Evolutionary conservation across 2,329 filamentous ascomycete genomes (phyloP).

Genomic region (Nigrospora sphaerica): DNA sequence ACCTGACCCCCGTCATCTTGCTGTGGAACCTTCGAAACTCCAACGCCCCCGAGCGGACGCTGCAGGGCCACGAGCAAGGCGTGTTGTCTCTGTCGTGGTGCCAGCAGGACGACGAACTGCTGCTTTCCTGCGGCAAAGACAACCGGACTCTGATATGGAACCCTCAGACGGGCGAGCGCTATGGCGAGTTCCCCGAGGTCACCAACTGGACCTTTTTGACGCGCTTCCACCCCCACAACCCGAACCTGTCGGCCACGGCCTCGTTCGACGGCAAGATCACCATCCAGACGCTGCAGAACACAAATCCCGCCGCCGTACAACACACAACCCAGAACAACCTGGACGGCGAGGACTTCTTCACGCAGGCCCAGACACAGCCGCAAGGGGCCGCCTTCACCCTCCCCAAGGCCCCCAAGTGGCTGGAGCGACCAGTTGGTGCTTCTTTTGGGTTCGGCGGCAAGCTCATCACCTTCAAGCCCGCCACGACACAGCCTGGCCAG

Average conservation of each 20-base stretch:
- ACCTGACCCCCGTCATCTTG: conserved; percentile 79
- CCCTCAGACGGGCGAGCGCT: conserved; percentile 77
- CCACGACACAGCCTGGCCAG: conserved; percentile 53
- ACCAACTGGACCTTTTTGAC: conserved; percentile 99
- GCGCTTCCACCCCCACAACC: conserved; percentile 88
- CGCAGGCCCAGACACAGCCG: conserved; percentile 83
- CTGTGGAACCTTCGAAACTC: conserved; percentile 96
- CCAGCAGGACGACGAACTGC: conserved; percentile 75
- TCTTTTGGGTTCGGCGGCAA: conserved; percentile 96
- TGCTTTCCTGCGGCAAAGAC: conserved; percentile 93
- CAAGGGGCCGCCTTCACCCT: conserved; percentile 87
- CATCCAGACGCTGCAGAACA: conserved; percentile 90
- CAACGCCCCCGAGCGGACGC: conserved; percentile 81
- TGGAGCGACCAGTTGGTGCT: conserved; percentile 75
- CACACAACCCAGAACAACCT: conserved; percentile 59
- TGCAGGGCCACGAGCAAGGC: conserved; percentile 90
- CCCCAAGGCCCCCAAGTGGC: conserved; percentile 80
- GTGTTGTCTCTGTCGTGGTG: conserved; percentile 96
- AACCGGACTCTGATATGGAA: conserved; percentile 96
- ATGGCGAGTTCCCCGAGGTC: conserved; percentile 91
- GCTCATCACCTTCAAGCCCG: conserved; percentile 66
- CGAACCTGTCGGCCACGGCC: conserved; percentile 85
- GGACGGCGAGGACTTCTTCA: conserved; percentile 94
- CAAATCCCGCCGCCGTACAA: conserved; percentile 69
- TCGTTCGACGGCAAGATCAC: conserved; percentile 97